Evolutionary conservation across 2,329 filamentous ascomycete species (phyloP).

Genomic region (Neobulgaria alba): DNA sequence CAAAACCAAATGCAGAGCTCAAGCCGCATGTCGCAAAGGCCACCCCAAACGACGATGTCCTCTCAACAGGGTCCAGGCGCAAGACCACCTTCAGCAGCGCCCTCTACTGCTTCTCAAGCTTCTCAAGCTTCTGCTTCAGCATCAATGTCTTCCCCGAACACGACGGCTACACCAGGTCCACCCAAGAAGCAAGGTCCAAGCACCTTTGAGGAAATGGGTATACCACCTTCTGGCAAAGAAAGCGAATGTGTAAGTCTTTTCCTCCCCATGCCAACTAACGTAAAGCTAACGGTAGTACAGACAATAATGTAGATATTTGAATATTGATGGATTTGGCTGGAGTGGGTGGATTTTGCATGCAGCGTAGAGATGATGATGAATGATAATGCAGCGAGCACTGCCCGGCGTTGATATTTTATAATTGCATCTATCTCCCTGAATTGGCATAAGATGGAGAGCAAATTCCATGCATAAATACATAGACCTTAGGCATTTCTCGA

Average conservation of each 20-base stretch:
- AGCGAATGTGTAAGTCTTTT: slow-evolving; percentile 65
- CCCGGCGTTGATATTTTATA: too few relatives aligned
- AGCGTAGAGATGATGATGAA: too few relatives aligned
- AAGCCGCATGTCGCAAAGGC: slow-evolving; percentile 9
- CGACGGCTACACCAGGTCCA: too few relatives aligned
- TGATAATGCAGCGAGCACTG: too few relatives aligned
- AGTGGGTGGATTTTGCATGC: too few relatives aligned
- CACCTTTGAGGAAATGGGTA: slow-evolving; percentile 98
- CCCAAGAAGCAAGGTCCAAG: slow-evolving; percentile 58
- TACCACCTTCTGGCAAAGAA: slow-evolving; percentile 75
- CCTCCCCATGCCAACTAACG: too few relatives aligned
- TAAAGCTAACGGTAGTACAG: too few relatives aligned
- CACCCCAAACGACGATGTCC: slow-evolving; percentile 17
- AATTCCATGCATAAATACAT: too few relatives aligned
- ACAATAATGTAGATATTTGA: slow-evolving; percentile 25
- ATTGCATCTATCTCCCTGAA: too few relatives aligned
- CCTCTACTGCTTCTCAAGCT: slow-evolving; percentile 5
- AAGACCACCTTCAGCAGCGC: slow-evolving; percentile 9
- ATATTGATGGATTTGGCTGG: too few relatives aligned
- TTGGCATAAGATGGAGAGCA: too few relatives aligned
- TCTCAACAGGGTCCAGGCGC: slow-evolving; percentile 8
- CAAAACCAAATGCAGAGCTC: slow-evolving; percentile 6
- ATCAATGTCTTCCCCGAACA: slow-evolving; percentile 7
- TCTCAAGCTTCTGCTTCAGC: slow-evolving; percentile 10
- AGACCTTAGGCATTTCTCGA: too few relatives aligned